Conservation (phyloP, 2,329 filamentous ascomycete species). For the Aspergillus versicolor region DNA sequence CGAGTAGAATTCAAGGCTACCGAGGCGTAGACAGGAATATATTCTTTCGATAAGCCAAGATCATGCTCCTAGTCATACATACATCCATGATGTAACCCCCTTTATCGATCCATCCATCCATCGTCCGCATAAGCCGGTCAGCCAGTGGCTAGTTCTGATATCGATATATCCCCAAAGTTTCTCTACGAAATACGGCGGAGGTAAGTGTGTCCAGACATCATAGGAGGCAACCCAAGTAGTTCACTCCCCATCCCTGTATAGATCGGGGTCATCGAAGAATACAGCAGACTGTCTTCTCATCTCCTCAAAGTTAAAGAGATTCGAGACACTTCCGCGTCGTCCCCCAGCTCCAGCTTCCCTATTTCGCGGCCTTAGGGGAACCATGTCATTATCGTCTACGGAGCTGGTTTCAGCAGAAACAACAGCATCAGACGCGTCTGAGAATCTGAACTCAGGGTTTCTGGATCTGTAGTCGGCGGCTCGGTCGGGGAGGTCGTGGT, state of each 20-base stretch:
- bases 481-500: conserved; percentile 30
- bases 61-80: background rate
- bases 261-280: conserved; percentile 45
- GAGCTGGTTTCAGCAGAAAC: conserved; percentile 24
- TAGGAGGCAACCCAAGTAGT: background rate
- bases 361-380: conserved; percentile 13
- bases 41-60: background rate
- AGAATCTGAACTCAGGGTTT: background rate
- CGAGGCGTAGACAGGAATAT: background rate
- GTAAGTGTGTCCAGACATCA: background rate
- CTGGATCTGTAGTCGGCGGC: conserved; percentile 19
- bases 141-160: no score
- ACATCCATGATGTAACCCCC: background rate
- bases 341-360: conserved; percentile 15
- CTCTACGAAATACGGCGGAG: no score
- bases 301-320: conserved; percentile 45
- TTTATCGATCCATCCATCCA: background rate
- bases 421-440: conserved; percentile 7
- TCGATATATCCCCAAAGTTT: no score
- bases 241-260: conserved; percentile 27
- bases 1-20: background rate
- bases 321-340: conserved; percentile 30
- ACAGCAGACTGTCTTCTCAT: conserved; percentile 48
- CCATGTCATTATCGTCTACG: conserved; percentile 20
- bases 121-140: background rate